Base-by-base conservation (phyloP, 164 flowering plant genomes). In the Tetracentron sinense region DNA sequence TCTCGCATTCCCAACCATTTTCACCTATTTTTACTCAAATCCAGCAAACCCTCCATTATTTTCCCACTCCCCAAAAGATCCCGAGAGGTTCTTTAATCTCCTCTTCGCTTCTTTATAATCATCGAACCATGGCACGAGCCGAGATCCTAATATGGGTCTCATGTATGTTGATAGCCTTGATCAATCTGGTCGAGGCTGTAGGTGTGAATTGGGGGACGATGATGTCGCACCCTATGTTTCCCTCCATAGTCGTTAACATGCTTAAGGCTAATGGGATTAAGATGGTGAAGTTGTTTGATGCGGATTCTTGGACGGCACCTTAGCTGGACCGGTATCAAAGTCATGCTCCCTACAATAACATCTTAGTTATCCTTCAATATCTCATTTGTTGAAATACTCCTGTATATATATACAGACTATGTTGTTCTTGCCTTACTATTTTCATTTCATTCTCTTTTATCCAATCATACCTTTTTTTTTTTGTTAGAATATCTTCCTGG, bases 151-250 rank as follows among this genome's bases (percentile, higher is more conserved):
- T 56, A 57, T 77, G 71, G 72, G 42, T 64, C 28, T 53, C 30
- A 42, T 66, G 61, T 60, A 42, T 64, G 29, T 21, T 62, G 26
- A n/a, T 54, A 49, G 54, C 64, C 65, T 35, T 56, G 21, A 51
- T 58, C 7, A 35, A 17, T 6, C 25, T 25, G 49, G 83, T 53
- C 3, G 62, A 75, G 15, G 79, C 78, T 19, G 44, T 92, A 1
- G 96, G 98, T 8, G 89, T 93, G 38, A 93, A 93, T 21, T 93
- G 98, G 98, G 97, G 98, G 0, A 83, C 79, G 16, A 68, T 76
- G 69, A 79, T 89, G 0, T 71, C 86, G 0, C 87, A 88, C 38
- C 69, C 73, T 12, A 62, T 90, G 63, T 78, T 74, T 1, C 92
- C 96, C 0, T 19, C 49, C 29, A 68, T 69, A 0, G 83, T 93